Evolutionary conservation across 2,329 filamentous ascomycete species (phyloP).

Genomic region (Microcyclospora tardicrescens): DNA sequence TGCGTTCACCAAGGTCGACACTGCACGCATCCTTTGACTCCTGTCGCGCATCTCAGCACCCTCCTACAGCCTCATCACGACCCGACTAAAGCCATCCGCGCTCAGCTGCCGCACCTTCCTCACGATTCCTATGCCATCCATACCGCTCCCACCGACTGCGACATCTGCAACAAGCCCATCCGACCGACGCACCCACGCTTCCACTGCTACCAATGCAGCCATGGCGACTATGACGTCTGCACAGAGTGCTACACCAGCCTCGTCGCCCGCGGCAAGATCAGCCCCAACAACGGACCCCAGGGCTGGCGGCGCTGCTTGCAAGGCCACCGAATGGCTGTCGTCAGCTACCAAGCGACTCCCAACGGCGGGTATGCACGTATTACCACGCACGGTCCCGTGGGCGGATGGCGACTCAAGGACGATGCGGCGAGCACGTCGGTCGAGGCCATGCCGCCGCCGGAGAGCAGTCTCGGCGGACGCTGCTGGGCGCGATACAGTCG

Average conservation of each 20-base stretch:
- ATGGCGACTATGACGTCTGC: slow-evolving; percentile 84
- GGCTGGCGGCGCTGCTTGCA: slow-evolving; percentile 75
- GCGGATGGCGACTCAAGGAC: slow-evolving; percentile 56
- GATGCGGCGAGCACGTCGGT: slow-evolving; percentile 2
- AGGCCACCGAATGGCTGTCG: slow-evolving; percentile 72
- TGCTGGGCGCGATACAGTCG: slow-evolving; percentile 62
- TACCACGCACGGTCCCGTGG: slow-evolving; percentile 61
- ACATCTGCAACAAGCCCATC: slow-evolving; percentile 63
- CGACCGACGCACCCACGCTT: slow-evolving; percentile 55
- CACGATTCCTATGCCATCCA: slow-evolving; percentile 29
- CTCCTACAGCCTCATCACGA: slow-evolving; percentile 11
- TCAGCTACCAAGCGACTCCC: slow-evolving; percentile 55
- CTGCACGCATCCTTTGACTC: slow-evolving; percentile 71
- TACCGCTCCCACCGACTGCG: slow-evolving; percentile 56
- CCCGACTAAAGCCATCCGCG: slow-evolving; percentile 9
- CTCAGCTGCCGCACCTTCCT: slow-evolving; percentile 24
- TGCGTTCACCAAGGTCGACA: slow-evolving; percentile 74
- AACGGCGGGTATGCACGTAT: slow-evolving; percentile 54
- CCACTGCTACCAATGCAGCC: slow-evolving; percentile 66
- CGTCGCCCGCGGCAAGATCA: slow-evolving; percentile 51
- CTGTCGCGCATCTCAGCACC: slow-evolving; percentile 48
- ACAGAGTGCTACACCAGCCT: slow-evolving; percentile 61
- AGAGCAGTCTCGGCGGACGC: slow-evolving; percentile 56
- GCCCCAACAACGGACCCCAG: slow-evolving; percentile 57
- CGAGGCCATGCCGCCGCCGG: slow-evolving; percentile 36